Conservation (phyloP, 441 rosid species). For the Pelargonium citronellum region DNA sequence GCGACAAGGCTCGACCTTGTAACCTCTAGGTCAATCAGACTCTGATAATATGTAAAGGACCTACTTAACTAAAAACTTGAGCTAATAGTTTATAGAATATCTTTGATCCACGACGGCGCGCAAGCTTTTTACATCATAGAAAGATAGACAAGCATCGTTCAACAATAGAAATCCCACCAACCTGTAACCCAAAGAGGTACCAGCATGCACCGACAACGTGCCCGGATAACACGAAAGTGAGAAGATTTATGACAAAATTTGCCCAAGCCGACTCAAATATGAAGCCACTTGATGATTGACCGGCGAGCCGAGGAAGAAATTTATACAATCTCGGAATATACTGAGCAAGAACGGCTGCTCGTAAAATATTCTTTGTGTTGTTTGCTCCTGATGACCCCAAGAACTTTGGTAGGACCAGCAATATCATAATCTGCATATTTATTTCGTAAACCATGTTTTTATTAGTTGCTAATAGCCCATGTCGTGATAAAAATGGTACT, state of each 20-base stretch:
- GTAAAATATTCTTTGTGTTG: slow-evolving; percentile 58
- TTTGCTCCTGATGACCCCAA: slow-evolving; percentile 52
- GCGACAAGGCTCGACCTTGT: too few relatives aligned
- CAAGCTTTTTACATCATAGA: not conserved
- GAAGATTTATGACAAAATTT: slow-evolving; percentile 76
- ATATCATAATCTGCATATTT: slow-evolving; percentile 53
- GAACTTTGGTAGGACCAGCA: slow-evolving; percentile 37
- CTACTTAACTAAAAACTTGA: too few relatives aligned
- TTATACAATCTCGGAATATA: slow-evolving; percentile 70
- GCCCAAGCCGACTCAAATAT: slow-evolving; percentile 91
- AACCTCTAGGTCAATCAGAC: too few relatives aligned
- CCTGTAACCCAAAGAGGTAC: slow-evolving; percentile 93
- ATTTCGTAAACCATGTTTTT: not conserved
- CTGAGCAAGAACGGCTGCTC: slow-evolving; percentile 55
- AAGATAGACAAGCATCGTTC: not conserved
- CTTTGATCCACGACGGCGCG: not conserved
- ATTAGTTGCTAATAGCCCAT: not conserved
- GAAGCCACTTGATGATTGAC: slow-evolving; percentile 64
- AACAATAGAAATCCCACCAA: slow-evolving; percentile 20
- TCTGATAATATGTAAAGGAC: too few relatives aligned
- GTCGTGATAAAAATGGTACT: not conserved
- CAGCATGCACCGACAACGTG: slow-evolving; percentile 79
- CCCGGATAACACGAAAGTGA: slow-evolving; percentile 66
- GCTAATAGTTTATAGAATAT: not conserved
- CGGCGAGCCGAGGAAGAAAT: slow-evolving; percentile 64